Evolutionary conservation across 257 asterid species (phyloP), one percentile per base, ranked within the genome.

Genomic region (Cordia subcordata): DNA sequence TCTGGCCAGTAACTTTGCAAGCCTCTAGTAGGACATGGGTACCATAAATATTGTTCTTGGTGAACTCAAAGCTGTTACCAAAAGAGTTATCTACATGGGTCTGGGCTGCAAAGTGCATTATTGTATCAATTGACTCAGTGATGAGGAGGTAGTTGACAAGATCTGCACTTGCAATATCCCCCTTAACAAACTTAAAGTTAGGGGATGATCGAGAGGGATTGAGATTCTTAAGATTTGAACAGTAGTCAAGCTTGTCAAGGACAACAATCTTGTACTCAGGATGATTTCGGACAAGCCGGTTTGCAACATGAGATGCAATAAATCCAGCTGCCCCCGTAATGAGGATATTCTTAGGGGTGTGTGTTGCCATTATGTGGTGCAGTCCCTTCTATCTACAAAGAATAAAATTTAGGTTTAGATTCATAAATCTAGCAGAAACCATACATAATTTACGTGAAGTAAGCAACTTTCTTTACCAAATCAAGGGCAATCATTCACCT

Each of bases 251-350:
- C 62, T 79, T 79, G 59, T 75, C 85, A 13, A 79, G 77, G 42
- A 79, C 85, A 61, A 79, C 49, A 58, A 79, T 69, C 67, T 47
- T 69, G 75, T 79, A 79, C 46, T 61, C 71, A 0, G 77, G 55
- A 72, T 75, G 61, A 37, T 66, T 69, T 11, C 40, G 65, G 13
- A 75, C 68, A 52, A 77, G 69, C 77, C 75, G 44, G 72, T 70
- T 77, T 5, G 80, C 72, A 42, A 77, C 75, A 74, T 74, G 83
- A 16, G 80, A 77, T 64, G 73, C 80, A 55, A 74, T 73, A 68
- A 77, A 77, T 27, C 83, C 83, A 61, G 77, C 83, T 63, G 73
- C 83, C 14, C 80, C 83, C n/a, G 79, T 79, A 38, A 75, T 75
- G 65, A 79, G 51, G 57, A 79, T 75, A 55, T 79, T 75, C 66